Conservation (phyloP, 176 grass and related monocot species). For the Triticum monococcum region DNA sequence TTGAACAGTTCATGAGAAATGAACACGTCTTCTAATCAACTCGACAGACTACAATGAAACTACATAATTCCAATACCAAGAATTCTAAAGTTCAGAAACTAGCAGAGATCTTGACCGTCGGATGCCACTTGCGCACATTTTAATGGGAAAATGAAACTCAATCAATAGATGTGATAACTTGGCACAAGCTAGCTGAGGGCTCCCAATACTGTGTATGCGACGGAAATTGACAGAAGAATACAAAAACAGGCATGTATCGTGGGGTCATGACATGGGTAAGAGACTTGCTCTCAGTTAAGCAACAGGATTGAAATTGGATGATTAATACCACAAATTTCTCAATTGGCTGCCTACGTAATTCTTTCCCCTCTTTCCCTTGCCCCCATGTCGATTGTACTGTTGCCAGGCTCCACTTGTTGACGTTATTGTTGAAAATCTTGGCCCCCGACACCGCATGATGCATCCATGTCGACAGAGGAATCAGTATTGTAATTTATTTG, state of each 20-base stretch:
- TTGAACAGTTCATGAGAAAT: background rate
- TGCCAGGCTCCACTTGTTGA: constrained; percentile 23
- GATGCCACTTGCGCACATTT: constrained; percentile 30
- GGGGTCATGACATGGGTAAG: background rate
- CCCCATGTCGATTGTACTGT: constrained; percentile 27
- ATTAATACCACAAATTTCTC: background rate
- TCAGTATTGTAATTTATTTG: background rate
- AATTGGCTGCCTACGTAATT: background rate
- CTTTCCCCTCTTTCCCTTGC: background rate
- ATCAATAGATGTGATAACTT: background rate
- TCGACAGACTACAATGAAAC: background rate
- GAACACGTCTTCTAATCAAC: background rate
- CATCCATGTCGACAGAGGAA: background rate
- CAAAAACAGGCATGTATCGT: background rate
- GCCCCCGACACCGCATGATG: background rate
- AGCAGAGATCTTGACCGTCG: background rate
- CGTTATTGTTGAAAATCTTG: constrained; percentile 41
- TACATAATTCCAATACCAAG: background rate
- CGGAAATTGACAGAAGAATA: constrained; percentile 31
- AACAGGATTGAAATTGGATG: constrained; percentile 26
- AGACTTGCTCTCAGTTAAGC: constrained; percentile 23
- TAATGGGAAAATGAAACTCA: constrained; percentile 8
- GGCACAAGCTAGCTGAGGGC: constrained; percentile 25
- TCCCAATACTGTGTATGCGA: constrained; percentile 16
- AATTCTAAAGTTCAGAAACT: background rate